These are phyloP conservation scores for Talaromyces thailandensis DNA, from an alignment of 495 filamentous ascomycete species.

Conservation along the genomic window DNA sequence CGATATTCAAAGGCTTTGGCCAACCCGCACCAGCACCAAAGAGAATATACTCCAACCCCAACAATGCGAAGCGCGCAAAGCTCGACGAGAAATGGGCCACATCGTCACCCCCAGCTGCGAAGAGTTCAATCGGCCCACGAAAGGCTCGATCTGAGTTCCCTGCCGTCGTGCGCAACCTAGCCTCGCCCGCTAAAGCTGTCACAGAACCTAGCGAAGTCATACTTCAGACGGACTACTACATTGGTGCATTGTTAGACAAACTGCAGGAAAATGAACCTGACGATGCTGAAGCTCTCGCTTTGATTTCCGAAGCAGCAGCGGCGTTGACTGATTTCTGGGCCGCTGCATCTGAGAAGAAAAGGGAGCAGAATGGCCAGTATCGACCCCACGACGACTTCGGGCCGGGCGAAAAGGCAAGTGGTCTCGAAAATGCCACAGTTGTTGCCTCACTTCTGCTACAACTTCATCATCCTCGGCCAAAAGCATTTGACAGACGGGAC, in stretches of 20 bases:
- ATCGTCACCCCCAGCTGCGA: constrained; percentile 26
- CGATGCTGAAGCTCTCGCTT: constrained; percentile 43
- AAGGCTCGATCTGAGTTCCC: constrained; percentile 43
- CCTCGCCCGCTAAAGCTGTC: constrained; percentile 24
- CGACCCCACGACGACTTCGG: constrained; percentile 50
- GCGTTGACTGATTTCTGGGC: constrained; percentile 52
- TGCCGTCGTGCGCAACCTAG: constrained; percentile 34
- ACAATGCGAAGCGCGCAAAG: constrained; percentile 35
- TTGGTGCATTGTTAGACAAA: constrained; percentile 45
- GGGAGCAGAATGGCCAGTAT: constrained; percentile 28
- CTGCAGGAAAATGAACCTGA: constrained; percentile 42
- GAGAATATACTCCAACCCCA: constrained; percentile 32
- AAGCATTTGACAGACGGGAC: constrained; percentile 14
- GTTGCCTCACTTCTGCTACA: constrained; percentile 60
- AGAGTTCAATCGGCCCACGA: constrained; percentile 25
- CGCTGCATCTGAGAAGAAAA: constrained; percentile 27
- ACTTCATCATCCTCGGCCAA: constrained; percentile 58
- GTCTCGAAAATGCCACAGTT: constrained; percentile 64
- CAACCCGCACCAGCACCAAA: constrained; percentile 19
- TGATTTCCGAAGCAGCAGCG: constrained; percentile 45
- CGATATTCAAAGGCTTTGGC: constrained; percentile 16
- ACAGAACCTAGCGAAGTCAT: constrained; percentile 37
- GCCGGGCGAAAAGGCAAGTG: constrained; percentile 46
- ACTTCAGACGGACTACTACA: constrained; percentile 32
- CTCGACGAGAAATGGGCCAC: constrained; percentile 33